These are phyloP conservation scores for Artemisia annua DNA, from an alignment of 129 eudicot species.

Conservation along the genomic window DNA sequence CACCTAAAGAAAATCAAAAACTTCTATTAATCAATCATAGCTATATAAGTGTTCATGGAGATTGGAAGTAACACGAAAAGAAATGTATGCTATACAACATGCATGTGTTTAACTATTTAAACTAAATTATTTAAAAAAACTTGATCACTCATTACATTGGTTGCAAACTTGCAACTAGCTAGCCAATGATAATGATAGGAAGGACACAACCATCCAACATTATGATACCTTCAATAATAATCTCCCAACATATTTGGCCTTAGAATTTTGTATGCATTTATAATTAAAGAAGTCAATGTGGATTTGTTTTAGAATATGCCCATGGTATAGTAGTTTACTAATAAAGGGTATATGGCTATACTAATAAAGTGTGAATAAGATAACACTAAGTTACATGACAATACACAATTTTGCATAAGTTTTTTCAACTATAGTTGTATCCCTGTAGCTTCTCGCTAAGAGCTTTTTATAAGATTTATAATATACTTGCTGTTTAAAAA, in stretches of 20 bases:
- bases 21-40: background rate
- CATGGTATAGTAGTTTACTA: too few species aligned
- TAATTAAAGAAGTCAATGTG: too few species aligned
- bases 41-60: background rate
- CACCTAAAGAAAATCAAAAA: background rate
- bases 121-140: background rate
- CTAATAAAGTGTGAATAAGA: too few species aligned
- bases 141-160: background rate
- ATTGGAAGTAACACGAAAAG: too few species aligned
- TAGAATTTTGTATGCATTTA: background rate
- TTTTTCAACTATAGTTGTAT: too few species aligned
- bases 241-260: slow-evolving; percentile 16
- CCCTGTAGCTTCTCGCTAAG: too few species aligned
- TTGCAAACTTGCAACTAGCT: background rate
- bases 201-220: slow-evolving; percentile 24
- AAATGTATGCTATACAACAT: background rate
- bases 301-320: too few species aligned
- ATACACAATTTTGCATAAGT: too few species aligned
- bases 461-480: too few species aligned
- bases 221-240: slow-evolving; percentile 20
- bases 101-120: background rate
- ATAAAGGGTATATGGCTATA: too few species aligned
- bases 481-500: too few species aligned
- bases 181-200: background rate
- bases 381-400: too few species aligned